A percentile compares a stretch with the other conserved stretches of the same genome.
phyloP scores from a whole-genome alignment of 2,329 filamentous ascomycete species.

The Cladorrhinum sp. region DNA sequence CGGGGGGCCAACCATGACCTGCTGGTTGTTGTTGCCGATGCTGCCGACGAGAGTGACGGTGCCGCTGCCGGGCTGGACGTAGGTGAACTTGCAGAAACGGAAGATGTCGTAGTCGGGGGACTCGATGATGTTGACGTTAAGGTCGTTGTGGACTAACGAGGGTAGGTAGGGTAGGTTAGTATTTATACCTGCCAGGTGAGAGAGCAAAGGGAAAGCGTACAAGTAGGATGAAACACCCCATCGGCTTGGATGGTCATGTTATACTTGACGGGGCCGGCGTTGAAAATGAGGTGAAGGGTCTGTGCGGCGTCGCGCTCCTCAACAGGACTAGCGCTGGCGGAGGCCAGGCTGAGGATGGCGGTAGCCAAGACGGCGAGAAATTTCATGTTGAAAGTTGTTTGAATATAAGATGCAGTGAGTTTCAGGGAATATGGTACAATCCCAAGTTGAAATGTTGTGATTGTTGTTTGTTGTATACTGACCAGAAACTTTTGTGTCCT shows the following conservation, averaged over 20 bases:
- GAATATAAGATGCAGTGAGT: too few relatives aligned
- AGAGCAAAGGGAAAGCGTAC: constrained; percentile 28
- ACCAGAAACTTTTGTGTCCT: not conserved
- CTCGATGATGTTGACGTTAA: constrained; percentile 31
- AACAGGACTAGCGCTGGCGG: constrained; percentile 16
- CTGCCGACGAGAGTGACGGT: constrained; percentile 34
- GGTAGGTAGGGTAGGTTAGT: not conserved
- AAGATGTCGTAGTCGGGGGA: constrained; percentile 44
- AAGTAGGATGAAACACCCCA: constrained; percentile 37
- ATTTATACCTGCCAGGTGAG: not conserved
- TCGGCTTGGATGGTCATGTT: constrained; percentile 42
- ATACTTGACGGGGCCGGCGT: constrained; percentile 42
- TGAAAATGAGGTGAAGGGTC: constrained; percentile 43
- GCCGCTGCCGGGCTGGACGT: constrained; percentile 28
- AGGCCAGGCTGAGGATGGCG: constrained; percentile 12
- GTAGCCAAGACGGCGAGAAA: constrained; percentile 8
- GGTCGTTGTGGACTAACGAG: constrained; percentile 38
- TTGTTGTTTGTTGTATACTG: not conserved
- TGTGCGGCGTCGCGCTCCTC: constrained; percentile 31
- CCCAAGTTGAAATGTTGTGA: not conserved
- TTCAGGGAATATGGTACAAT: constrained; percentile 2
- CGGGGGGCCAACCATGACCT: constrained; percentile 45
- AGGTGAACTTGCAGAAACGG: constrained; percentile 42
- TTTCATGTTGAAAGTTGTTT: constrained; percentile 18
- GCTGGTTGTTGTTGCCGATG: constrained; percentile 33